A percentile compares a stretch with the other conserved stretches of the same genome.
Conservation (phyloP, 208 protist genomes). For the Plasmodiophora brassicae region DNA sequence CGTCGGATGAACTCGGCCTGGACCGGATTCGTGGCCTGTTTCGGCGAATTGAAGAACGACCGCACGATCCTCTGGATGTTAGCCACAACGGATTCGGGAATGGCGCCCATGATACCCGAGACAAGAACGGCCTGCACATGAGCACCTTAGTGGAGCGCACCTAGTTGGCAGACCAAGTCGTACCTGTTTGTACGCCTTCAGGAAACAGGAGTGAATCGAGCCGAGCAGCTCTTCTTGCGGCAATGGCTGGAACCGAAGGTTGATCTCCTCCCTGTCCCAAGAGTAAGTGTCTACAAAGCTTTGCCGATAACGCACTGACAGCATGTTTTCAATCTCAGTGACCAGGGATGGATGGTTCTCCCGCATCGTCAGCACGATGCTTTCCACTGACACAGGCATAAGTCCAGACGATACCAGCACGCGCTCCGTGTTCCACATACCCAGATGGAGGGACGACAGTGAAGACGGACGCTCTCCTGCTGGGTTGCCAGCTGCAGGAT, state of each 20-base stretch:
- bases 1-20: slow-evolving; percentile 4
- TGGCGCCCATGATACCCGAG: background rate
- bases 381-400: background rate
- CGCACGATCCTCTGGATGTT: background rate
- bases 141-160: background rate
- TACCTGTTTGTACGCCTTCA: slow-evolving; percentile 44
- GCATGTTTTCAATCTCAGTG: slow-evolving; percentile 42
- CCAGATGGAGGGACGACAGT: too few relatives aligned
- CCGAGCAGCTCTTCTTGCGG: slow-evolving; percentile 45
- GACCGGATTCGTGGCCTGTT: background rate
- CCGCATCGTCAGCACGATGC: slow-evolving; percentile 31
- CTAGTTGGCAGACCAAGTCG: too few relatives aligned
- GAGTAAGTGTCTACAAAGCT: too few relatives aligned
- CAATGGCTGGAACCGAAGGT: slow-evolving; percentile 35
- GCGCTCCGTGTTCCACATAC: too few relatives aligned
- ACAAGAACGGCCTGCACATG: background rate
- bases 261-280: too few relatives aligned
- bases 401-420: too few relatives aligned
- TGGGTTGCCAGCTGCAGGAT: too few relatives aligned
- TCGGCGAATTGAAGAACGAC: slow-evolving; percentile 3
- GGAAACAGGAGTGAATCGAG: slow-evolving; percentile 32
- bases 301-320: too few relatives aligned
- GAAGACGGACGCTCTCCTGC: too few relatives aligned
- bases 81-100: background rate
- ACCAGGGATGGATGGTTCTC: slow-evolving; percentile 43